Evolutionary conservation across 2,329 filamentous ascomycete genomes (phyloP), one percentile per base, ranked within the genome.

Genomic region (Hypoxylon rubiginosum): DNA sequence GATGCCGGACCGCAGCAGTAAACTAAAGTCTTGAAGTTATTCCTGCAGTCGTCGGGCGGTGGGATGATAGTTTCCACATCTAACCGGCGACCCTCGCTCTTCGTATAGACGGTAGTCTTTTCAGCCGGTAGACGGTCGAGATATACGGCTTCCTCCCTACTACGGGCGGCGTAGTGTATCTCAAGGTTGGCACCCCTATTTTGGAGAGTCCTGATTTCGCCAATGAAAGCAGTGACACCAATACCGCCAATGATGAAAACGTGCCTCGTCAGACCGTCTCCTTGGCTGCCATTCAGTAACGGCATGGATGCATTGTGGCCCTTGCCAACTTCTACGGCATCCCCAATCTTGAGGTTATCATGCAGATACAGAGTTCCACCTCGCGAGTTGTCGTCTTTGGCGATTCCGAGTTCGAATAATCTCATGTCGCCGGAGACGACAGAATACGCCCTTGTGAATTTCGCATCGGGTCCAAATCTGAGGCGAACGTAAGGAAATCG

Each of bases 311-410:
- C 55, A n/a, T 54, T 62, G 28, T 73, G 71, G 10, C 75, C 75
- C 63, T 73, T 76, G 24, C 77, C 78, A 13, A 87, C 76, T 58
- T 80, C 79, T 30, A 87, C 68, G 11, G 85, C 72, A 43, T 87
- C 82, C 49, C 85, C 85, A 9, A 88, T 82, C 43, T 79, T 79
- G 60, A 87, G 19, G 4, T 64, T 63, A 8, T 86, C 78, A 71
- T 91, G 88, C 0, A 91, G 75, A 69, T 85, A 90, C 17, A 76
- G 75, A 0, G 89, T 91, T 0, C 87, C 89, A 9, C 89, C 88
- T 2, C 88, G 83, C 59, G 85, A 87, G 1, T 81, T 75, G 4
- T 82, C 79, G 10, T 86, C 86, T 3, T 86, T 82, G 1, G 87
- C 83, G n/a, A 91, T 80, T 15, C 87, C 89, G 0, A 91, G 77